Evolutionary conservation across 2,329 filamentous ascomycete species (phyloP), one percentile per base, ranked within the genome.

Genomic region (Exutisphaerella laricina): DNA sequence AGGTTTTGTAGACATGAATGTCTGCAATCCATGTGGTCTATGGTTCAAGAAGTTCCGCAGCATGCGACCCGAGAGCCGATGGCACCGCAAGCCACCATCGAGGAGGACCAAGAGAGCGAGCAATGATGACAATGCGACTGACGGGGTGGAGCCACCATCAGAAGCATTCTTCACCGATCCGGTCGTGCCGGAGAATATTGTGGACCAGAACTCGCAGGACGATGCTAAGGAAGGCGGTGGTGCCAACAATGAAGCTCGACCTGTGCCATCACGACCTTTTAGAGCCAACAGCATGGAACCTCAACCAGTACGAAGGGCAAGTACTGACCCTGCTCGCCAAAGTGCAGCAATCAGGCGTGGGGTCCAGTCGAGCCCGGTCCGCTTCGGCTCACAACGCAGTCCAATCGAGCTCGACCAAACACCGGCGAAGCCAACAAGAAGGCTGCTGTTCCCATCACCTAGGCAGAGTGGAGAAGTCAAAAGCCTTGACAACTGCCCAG

Each of bases 1-100:
- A 9, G 59, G 62, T 29, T 96, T 85, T 73, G 77, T 75, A 32
- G 78, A 86, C 55, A 76, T 86, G 43, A 74, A 85, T 20, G 76
- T 97, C 26, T 98, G 92, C 72, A 98, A 98, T 63, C 88, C 90
- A 45, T 98, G 92, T 62, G 92, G 92, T 13, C 80, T 98, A 30
- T 98, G 88, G 88, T 82, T 98, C 55, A 81, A 82, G 48, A 97
- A 96, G 60, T 88, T 84, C 65, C 88, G 85, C 59, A 75, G 71
- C 17, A 92, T 94, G 71, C 82, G 92, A 6, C 92, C 92, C 2
- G 72, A 80, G 41, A 80, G 90, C 48, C 81, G 83, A 52, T 98
- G 90, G 90, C 83, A 84, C 52, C 49, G 53, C 22, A 59, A 57
- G 43, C 45, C 49, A n/a, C 43, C 30, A 4, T 48, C 44, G 6